Evolutionary conservation across 2,329 filamentous ascomycete species (phyloP).

Genomic region (Verticillium isaacii): DNA sequence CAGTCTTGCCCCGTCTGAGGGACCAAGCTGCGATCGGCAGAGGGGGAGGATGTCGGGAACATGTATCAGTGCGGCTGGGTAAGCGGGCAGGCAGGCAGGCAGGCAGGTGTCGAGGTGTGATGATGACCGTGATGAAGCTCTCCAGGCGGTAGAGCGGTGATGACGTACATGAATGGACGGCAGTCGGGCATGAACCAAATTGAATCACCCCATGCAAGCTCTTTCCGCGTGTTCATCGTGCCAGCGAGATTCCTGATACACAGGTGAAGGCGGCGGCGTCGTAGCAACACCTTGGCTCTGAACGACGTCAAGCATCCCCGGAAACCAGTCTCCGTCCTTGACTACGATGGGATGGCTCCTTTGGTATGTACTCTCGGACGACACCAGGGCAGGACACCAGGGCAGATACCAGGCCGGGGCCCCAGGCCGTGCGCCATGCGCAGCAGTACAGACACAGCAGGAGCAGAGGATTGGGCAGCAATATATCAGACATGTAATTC

Average conservation of each 20-base stretch:
- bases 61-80: not conserved
- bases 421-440: too few species aligned
- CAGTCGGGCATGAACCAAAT: not conserved
- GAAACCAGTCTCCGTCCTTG: too few species aligned
- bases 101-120: not conserved
- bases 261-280: too few species aligned
- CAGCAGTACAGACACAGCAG: not conserved
- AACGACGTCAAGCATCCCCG: too few species aligned
- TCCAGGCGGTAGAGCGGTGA: not conserved
- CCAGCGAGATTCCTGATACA: too few species aligned
- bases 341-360: too few species aligned
- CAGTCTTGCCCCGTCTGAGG: constrained; percentile 27
- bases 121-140: not conserved
- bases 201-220: not conserved
- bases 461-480: not conserved
- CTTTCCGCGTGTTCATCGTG: too few species aligned
- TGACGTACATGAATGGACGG: not conserved
- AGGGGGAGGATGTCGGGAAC: not conserved
- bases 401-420: too few species aligned
- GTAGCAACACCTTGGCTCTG: too few species aligned
- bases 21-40: not conserved
- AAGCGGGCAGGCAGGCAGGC: too few species aligned
- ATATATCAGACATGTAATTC: not conserved
- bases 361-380: too few species aligned
- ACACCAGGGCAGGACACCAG: too few species aligned